Conservation (phyloP, 83 land plant genomes). For the Picea abies region DNA sequence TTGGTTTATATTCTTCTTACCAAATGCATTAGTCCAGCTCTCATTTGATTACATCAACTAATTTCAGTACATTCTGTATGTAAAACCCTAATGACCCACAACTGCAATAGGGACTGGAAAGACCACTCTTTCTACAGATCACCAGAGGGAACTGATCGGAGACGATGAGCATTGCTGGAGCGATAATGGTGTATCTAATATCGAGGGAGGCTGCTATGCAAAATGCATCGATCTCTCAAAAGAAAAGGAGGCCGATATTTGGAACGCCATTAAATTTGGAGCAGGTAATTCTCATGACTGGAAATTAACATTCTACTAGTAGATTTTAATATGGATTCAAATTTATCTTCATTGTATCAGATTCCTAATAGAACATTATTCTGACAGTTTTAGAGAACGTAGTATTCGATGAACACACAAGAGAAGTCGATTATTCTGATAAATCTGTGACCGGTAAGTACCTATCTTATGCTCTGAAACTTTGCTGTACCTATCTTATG, state of each 20-base stretch:
- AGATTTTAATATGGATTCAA: neutral
- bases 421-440: too few species aligned
- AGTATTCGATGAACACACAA: too few species aligned
- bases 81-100: neutral
- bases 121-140: constrained; percentile 87
- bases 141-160: constrained; percentile 34
- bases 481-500: neutral
- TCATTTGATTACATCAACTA: too few species aligned
- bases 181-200: neutral
- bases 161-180: too few species aligned
- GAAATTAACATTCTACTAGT: neutral
- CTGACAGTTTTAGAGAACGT: constrained; percentile 67
- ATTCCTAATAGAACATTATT: neutral
- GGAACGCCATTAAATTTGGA: constrained; percentile 17
- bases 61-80: too few species aligned
- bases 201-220: constrained; percentile 89
- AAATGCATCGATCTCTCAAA: constrained; percentile 46
- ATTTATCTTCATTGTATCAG: too few species aligned
- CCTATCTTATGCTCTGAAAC: neutral
- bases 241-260: too few species aligned
- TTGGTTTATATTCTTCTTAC: too few species aligned
- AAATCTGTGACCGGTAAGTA: constrained; percentile 56
- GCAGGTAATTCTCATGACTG: constrained; percentile 41
- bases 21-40: too few species aligned
- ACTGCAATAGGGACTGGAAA: constrained; percentile 69